Evolutionary conservation across 2,329 filamentous ascomycete genomes (phyloP), one percentile per base, ranked within the genome.

Genomic region (Hymenoscyphus repandus): DNA sequence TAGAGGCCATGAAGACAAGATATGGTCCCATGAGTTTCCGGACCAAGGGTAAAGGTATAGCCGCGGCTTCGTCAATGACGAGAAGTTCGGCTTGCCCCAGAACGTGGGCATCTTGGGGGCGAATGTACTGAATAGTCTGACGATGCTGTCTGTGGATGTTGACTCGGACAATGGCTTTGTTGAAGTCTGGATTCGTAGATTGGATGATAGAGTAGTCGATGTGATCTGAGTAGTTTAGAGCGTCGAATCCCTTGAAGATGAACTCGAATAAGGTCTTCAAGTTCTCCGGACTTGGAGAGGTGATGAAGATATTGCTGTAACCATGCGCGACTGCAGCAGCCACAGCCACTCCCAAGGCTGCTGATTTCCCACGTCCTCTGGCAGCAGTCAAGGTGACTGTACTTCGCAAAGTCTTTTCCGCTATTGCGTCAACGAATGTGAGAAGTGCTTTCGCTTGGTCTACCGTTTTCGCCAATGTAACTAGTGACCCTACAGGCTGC

Each of bases 291-390:
- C 90, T 96, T 0, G 92, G 92, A 1, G 92, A 97, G 1, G 93
- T 99, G 66, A 99, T 96, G 72, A 99, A 99, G 63, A 99, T 96
- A 69, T 99, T 99, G 74, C 90, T 96, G 71, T 99, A 99, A 22
- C 93, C 93, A 66, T 97, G 88, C 1, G 93, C 92, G 40, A 99
- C 81, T 1, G 95, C 95, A 2, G 93, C 90, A 3, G 93, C 93
- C 39, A 99, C 87, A 2, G 93, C 90, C 46, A 99, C 85, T 71
- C 93, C 93, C 63, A 99, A 79, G 22, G 93, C 93, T 15, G 93
- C 95, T 17, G 93, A 99, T 72, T 99, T 99, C 71, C 93, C 93
- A 63, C 93, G 85, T 69, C 93, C 93, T 82, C 93, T 84, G 34
- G 86, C 92, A 15, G 93, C 93, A 10, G 93, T 99, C 60, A 99